Base-by-base conservation (phyloP, 306 rosid species). In the Vigna nakashimae region DNA sequence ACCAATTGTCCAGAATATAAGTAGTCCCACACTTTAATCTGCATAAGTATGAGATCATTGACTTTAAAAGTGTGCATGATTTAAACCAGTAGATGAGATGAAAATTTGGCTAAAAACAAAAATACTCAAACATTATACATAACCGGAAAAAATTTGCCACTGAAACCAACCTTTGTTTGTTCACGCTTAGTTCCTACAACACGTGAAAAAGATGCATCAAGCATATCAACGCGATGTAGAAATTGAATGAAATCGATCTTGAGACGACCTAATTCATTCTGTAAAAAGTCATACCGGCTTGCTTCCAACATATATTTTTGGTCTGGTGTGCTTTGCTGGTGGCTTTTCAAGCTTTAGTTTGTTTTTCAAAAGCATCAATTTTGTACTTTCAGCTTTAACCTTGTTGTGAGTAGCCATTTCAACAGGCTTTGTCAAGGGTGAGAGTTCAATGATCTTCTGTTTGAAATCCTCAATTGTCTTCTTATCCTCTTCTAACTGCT, bases 261-360 rank as follows among this genome's bases (percentile, higher is more conserved):
- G 74, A 94, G 50, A 62, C 69, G 82, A 76, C 87, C 88, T 65
- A 92, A 50, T 83, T 92, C 89, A 4, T 76, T 94, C 38, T 42
- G 28, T 56, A 94, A 78, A 45, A 82, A 62, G 46, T 77, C 38
- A 48, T 68, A 71, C 26, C 69, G 90, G 71, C 82, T 84, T 72
- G 84, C 89, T 88, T 94, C 98, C 66, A 87, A 79, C 82, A 86
- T 75, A 32, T 60, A 83, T 56, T 88, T 89, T 82, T 86, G 78
- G 28, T 78, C 63, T 88, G 38, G 93, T 85, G 71, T 80, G 86
- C 59, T 92, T 88, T 53, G 71, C 73, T 63, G 86, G 28, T 82
- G 75, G 72, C 82, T 92, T 92, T 89, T 90, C 93, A 65, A 92
- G 71, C 86, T 84, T 89, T 11, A 89, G 83, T 40, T 85, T 71